Percentiles rank a stretch among this genome's conserved stretches.
Conservation (phyloP, 306 rosid genomes). For the Glycyrrhiza uralensis region DNA sequence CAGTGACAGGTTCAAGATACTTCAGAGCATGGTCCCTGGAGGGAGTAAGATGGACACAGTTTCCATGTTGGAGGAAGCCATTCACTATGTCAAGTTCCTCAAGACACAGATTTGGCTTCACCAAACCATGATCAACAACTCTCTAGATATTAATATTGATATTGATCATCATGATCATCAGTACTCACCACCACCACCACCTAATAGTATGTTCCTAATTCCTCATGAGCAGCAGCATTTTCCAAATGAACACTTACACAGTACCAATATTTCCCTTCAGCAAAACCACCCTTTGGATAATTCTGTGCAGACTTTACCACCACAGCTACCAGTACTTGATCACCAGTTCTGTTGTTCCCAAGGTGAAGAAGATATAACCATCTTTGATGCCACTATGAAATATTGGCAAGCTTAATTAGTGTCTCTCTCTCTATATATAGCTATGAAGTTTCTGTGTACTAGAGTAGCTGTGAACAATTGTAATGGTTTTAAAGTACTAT, state of each 20-base stretch:
- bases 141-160: constrained; percentile 32
- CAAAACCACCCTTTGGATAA: background rate
- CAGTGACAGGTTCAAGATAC: constrained; percentile 84
- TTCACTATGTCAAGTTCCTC: constrained; percentile 80
- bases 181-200: no score
- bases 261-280: background rate
- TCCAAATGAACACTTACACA: background rate
- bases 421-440: background rate
- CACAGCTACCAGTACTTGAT: background rate
- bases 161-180: background rate
- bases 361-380: background rate
- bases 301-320: background rate
- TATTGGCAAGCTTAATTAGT: background rate
- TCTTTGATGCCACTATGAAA: background rate
- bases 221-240: no score
- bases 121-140: constrained; percentile 61
- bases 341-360: background rate
- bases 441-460: no score
- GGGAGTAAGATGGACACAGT: constrained; percentile 91
- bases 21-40: constrained; percentile 89
- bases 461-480: no score
- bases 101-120: constrained; percentile 81
- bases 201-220: no score
- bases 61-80: constrained; percentile 84
- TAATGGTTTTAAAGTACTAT: no score